Evolutionary conservation across 2,329 filamentous ascomycete species (phyloP).

Genomic region (Stenocarpella maydis): DNA sequence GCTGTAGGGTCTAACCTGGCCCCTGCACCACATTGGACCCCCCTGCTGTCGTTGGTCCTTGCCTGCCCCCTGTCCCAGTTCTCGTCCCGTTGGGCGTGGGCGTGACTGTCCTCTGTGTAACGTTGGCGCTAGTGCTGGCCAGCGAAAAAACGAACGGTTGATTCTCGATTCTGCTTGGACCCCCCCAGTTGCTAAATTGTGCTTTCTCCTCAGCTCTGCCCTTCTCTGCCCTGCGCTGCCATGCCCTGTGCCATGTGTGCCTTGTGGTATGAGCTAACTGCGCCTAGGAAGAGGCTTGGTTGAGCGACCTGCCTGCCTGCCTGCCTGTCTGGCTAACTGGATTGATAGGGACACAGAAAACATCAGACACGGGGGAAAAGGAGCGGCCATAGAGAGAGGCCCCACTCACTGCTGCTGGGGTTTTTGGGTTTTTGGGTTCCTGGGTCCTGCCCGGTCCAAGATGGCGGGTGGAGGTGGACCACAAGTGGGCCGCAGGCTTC

Average conservation of each 20-base stretch:
- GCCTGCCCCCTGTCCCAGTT: background rate
- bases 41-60: background rate
- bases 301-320: background rate
- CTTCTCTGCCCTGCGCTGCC: no score
- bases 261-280: background rate
- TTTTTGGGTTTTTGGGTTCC: background rate
- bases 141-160: background rate
- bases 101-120: conserved; percentile 24
- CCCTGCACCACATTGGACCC: no score
- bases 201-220: background rate
- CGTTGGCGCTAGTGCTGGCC: conserved; percentile 22
- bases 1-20: background rate
- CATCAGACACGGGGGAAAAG: background rate
- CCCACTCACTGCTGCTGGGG: background rate
- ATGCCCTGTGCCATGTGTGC: background rate
- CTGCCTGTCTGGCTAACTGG: background rate
- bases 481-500: conserved; percentile 30
- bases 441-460: conserved; percentile 26
- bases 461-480: conserved; percentile 24
- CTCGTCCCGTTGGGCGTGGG: background rate
- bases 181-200: background rate
- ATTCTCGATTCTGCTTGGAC: background rate
- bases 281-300: background rate
- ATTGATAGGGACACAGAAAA: no score
- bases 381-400: background rate